phyloP scores from a whole-genome alignment of 1,284 basidiomycete genomes.

The Sporisorium iseilematis-ciliati region DNA sequence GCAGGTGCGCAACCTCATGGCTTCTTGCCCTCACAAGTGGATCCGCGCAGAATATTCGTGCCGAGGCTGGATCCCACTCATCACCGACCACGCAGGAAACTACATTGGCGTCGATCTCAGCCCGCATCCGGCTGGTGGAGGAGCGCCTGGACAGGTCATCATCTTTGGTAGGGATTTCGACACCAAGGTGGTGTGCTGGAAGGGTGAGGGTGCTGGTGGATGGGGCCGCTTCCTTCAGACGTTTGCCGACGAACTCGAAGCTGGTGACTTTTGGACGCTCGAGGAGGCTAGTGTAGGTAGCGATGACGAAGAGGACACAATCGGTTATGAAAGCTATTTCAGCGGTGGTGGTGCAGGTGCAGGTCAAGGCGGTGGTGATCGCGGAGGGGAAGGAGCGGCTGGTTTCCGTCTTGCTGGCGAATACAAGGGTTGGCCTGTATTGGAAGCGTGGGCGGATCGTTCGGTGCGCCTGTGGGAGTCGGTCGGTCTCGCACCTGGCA shows the following conservation, averaged over 20 bases:
- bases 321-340: constrained; percentile 68
- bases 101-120: constrained; percentile 96
- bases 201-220: constrained; percentile 82
- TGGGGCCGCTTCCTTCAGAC: constrained; percentile 95
- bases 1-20: constrained; percentile 75
- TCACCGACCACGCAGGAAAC: constrained; percentile 93
- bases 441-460: constrained; percentile 68
- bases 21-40: constrained; percentile 90
- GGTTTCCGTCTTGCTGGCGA: constrained; percentile 63
- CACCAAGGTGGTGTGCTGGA: constrained; percentile 87
- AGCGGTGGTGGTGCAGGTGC: constrained; percentile 59
- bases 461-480: constrained; percentile 62
- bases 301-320: constrained; percentile 63
- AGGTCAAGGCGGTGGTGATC: constrained; percentile 59
- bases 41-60: constrained; percentile 90
- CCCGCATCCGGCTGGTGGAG: constrained; percentile 74
- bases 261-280: constrained; percentile 75
- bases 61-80: constrained; percentile 93
- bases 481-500: constrained; percentile 54
- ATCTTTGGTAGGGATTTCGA: constrained; percentile 98
- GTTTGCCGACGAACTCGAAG: constrained; percentile 93
- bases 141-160: constrained; percentile 90
- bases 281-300: constrained; percentile 48
- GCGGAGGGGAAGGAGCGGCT: constrained; percentile 59
- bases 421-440: constrained; percentile 66